Evolutionary conservation across 2,329 filamentous ascomycete species (phyloP).

Genomic region (Pseudogymnoascus sp.): DNA sequence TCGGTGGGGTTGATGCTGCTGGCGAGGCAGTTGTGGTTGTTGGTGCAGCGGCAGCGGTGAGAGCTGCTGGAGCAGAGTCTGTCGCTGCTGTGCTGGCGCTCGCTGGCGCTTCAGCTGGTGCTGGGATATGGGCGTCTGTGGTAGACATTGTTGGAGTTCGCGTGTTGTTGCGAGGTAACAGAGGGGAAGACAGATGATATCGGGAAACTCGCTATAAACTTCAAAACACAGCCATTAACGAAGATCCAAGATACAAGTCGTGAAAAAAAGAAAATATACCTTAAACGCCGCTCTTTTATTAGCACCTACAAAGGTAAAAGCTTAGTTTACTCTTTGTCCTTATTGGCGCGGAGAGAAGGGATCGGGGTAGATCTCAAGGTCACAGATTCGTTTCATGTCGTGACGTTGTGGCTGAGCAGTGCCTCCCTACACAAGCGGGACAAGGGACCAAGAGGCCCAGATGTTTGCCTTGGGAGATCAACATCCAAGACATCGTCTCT

Average conservation of each 20-base stretch:
- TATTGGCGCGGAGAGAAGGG: neutral
- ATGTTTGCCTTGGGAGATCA: neutral
- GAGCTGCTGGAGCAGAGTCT: neutral
- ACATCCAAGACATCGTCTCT: neutral
- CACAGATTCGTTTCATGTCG: conserved; percentile 6
- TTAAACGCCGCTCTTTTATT: neutral
- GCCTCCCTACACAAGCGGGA: neutral
- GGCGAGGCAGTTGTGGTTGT: neutral
- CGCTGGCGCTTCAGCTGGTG: neutral
- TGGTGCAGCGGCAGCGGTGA: neutral
- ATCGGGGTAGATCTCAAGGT: neutral
- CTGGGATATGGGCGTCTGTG: neutral
- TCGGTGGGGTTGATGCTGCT: neutral
- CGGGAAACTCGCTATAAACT: neutral
- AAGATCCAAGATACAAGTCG: neutral
- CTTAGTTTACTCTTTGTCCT: conserved; percentile 1
- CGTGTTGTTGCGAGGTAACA: neutral
- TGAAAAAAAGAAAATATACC: neutral
- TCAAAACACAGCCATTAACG: neutral
- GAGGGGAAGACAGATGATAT: neutral
- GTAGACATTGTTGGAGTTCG: neutral
- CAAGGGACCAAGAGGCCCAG: neutral
- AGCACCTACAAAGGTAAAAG: neutral
- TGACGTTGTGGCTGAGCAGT: conserved; percentile 5
- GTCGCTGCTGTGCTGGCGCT: neutral